These are phyloP conservation scores for Phytophthora hibernalis DNA, from an alignment of 352 stramenopile species.

Conservation along the genomic window DNA sequence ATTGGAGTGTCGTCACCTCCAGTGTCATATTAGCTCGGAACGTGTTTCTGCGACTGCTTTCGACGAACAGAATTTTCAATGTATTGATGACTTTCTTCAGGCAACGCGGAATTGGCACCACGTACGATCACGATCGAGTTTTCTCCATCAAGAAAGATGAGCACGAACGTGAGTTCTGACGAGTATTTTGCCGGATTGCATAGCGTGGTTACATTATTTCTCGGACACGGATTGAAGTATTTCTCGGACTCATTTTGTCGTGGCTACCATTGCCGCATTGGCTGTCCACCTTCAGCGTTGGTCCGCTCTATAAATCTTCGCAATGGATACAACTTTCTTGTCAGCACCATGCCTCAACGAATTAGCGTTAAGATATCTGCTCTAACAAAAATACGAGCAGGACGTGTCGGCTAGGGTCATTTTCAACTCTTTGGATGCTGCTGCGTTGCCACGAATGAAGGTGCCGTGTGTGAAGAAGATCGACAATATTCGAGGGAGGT, in stretches of 20 bases:
- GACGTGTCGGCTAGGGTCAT: slow-evolving; percentile 40
- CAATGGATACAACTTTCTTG: slow-evolving; percentile 68
- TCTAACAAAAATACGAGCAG: slow-evolving; percentile 75
- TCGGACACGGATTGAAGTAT: slow-evolving; percentile 26
- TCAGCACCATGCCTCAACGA: no score
- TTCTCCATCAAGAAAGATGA: slow-evolving; percentile 72
- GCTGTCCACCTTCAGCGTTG: slow-evolving; percentile 47
- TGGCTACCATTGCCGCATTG: slow-evolving; percentile 71
- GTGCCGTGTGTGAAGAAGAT: not conserved
- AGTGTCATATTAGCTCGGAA: slow-evolving; percentile 67
- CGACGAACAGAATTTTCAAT: slow-evolving; percentile 58
- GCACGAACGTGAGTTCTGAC: slow-evolving; percentile 76
- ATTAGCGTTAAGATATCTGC: no score
- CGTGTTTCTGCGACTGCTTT: slow-evolving; percentile 41
- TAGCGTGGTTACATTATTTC: slow-evolving; percentile 23
- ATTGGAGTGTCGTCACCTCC: slow-evolving; percentile 65
- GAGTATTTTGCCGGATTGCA: slow-evolving; percentile 45
- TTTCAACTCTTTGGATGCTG: not conserved
- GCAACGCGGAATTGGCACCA: slow-evolving; percentile 71
- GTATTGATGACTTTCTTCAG: slow-evolving; percentile 44
- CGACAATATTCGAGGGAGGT: slow-evolving; percentile 13
- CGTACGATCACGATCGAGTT: slow-evolving; percentile 84
- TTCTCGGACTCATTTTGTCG: slow-evolving; percentile 42
- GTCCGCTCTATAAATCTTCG: slow-evolving; percentile 39
- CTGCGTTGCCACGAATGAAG: not conserved